A percentile compares a stretch with the other conserved stretches of the same genome.
Conservation (phyloP, 2,329 filamentous ascomycete genomes). For the Aureobasidium musti region DNA sequence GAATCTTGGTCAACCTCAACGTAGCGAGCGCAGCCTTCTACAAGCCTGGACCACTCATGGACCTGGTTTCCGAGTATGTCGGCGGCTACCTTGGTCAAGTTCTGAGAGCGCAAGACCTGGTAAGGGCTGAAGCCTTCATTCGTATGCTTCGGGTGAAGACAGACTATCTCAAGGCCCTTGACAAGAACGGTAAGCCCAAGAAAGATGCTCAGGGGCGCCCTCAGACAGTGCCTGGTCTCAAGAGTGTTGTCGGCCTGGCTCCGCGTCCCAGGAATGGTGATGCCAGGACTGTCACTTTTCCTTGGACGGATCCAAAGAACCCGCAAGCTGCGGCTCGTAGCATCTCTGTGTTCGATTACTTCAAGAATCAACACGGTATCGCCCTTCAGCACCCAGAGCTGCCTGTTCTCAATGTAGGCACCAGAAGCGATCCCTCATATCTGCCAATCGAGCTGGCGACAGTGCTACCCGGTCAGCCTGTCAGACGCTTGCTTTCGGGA, state of each 20-base stretch:
- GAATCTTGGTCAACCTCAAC: slow-evolving; percentile 64
- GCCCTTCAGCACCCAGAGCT: slow-evolving; percentile 54
- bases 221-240: slow-evolving; percentile 37
- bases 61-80: slow-evolving; percentile 43
- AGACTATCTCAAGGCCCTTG: slow-evolving; percentile 41
- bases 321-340: slow-evolving; percentile 41
- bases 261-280: slow-evolving; percentile 36
- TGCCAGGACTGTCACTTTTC: slow-evolving; percentile 57
- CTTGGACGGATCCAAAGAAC: slow-evolving; percentile 28
- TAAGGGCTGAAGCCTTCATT: slow-evolving; percentile 42
- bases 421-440: slow-evolving; percentile 58
- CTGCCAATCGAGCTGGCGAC: slow-evolving; percentile 67
- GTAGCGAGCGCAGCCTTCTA: slow-evolving; percentile 63
- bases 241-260: slow-evolving; percentile 54
- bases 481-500: slow-evolving; percentile 60
- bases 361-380: slow-evolving; percentile 47
- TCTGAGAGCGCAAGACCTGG: slow-evolving; percentile 21
- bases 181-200: slow-evolving; percentile 21
- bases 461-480: slow-evolving; percentile 65
- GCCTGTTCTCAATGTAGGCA: slow-evolving; percentile 64
- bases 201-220: slow-evolving; percentile 40
- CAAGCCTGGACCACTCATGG: slow-evolving; percentile 41
- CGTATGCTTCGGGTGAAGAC: slow-evolving; percentile 47
- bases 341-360: slow-evolving; percentile 57
- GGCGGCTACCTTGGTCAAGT: slow-evolving; percentile 30